Percentiles rank a stretch among this genome's conserved stretches.
Evolutionary conservation across 2,329 filamentous ascomycete species (phyloP).

Genomic region (Nothomitra cinnamomea): DNA sequence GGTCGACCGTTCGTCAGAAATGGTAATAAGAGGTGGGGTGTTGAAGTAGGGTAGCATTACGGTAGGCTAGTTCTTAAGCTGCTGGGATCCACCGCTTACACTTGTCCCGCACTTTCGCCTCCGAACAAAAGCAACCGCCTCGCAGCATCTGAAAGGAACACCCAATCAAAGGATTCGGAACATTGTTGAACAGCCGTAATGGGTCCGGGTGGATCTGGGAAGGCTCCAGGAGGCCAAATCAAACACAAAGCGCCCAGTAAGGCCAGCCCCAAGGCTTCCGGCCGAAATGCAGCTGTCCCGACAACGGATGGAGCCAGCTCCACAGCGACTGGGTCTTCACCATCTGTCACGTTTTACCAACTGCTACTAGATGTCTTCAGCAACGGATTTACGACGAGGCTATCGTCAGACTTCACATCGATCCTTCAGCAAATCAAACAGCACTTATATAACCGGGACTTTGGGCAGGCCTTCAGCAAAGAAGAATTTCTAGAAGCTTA

Average conservation of each 20-base stretch:
- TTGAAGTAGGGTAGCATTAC: background rate
- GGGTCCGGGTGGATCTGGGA: background rate
- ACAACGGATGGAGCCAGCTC: background rate
- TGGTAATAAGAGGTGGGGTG: background rate
- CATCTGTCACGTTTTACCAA: conserved; percentile 45
- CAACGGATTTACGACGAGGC: conserved; percentile 40
- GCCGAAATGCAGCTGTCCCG: background rate
- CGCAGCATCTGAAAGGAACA: background rate
- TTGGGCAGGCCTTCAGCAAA: conserved; percentile 58
- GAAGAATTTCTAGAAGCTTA: conserved; percentile 63
- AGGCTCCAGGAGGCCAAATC: background rate
- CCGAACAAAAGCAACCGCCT: background rate
- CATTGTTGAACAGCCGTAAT: background rate
- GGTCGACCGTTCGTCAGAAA: background rate
- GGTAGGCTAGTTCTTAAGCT: background rate
- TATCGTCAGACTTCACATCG: conserved; percentile 29
- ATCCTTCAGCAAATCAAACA: conserved; percentile 69
- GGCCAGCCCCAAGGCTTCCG: background rate
- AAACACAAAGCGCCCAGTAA: background rate
- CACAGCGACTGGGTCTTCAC: background rate
- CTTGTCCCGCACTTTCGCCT: background rate
- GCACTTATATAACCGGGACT: conserved; percentile 74
- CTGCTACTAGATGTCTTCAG: conserved; percentile 57
- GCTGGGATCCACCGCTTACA: conserved; percentile 1
- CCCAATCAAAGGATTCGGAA: background rate